Conservation (phyloP, 352 stramenopile species). For the Saprolegnia parasitica region DNA sequence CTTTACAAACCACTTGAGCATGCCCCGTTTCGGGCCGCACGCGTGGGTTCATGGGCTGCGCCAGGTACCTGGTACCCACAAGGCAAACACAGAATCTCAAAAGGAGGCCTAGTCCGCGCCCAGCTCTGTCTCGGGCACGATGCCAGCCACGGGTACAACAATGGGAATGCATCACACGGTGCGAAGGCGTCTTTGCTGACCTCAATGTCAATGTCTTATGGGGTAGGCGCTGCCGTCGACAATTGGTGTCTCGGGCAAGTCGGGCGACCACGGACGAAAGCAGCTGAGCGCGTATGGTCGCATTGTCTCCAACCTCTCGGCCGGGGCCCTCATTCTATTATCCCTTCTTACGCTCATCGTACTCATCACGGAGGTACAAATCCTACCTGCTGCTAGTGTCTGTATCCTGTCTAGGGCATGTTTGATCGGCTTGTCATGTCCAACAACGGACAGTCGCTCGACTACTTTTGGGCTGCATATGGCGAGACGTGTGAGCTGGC, state of each 20-base stretch:
- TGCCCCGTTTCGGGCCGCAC: no score
- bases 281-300: neutral
- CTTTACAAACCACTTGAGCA: no score
- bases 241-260: neutral
- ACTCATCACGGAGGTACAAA: neutral
- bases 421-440: conserved; percentile 25
- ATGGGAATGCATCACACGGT: neutral
- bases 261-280: neutral
- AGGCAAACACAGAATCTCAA: neutral
- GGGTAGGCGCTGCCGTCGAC: neutral
- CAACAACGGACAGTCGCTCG: conserved; percentile 11
- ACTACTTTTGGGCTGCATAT: conserved; percentile 19
- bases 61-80: neutral
- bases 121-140: neutral
- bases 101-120: neutral
- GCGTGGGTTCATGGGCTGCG: neutral
- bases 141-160: neutral
- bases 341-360: neutral
- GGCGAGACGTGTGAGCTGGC: conserved; percentile 11
- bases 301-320: neutral
- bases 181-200: neutral
- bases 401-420: conserved; percentile 15
- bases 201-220: neutral
- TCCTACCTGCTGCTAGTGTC: neutral
- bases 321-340: neutral